Evolutionary conservation across 768 basidiomycete genomes (phyloP), one percentile per base, ranked within the genome.

Genomic region (Boletus vinaceobasis): DNA sequence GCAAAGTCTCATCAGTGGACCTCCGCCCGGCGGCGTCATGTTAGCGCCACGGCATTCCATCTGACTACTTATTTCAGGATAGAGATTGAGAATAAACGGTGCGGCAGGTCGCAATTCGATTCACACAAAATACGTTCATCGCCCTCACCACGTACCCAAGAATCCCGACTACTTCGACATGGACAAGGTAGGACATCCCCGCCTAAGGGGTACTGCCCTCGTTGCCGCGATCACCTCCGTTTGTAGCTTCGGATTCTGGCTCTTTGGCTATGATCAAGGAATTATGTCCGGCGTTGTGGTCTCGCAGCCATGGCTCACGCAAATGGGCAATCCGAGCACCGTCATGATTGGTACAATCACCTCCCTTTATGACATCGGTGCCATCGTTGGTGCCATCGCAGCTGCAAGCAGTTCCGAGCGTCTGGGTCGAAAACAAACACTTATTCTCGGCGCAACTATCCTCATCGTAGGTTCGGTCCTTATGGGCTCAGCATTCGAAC

Each of bases 321-420:
- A 60, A 26, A 60, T 60, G 59, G 59, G 52, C 7, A 36, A 60
- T 35, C 59, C 58, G 10, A 55, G 59, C 13, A 48, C 53, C 14
- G 59, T 60, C 1, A 55, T 60, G 59, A 55, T 60, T 19, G 58
- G 59, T 15, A 60, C 59, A 4, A 55, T 60, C 13, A 60, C 59
- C 1, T 60, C 59, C n/a, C 48, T 60, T 14, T 60, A 60, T 27
- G 58, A 60, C 38, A 60, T 60, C 23, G 59, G 59, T 43, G 58
- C 58, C 35, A n/a, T 23, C 9, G 10, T 60, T 13, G 58, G 58
- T 15, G 57, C 58, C 15, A 54, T 60, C 23, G 36, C 32, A 26
- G 59, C 58, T n/a, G 59, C 59, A 26, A 51, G 44, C 46, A 60
- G 38, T 13, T 55, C 58, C 4, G 59, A 60, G 31, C 52, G 49